These are phyloP conservation scores for Vicia faba DNA, from an alignment of 306 rosid species.

Conservation along the genomic window DNA sequence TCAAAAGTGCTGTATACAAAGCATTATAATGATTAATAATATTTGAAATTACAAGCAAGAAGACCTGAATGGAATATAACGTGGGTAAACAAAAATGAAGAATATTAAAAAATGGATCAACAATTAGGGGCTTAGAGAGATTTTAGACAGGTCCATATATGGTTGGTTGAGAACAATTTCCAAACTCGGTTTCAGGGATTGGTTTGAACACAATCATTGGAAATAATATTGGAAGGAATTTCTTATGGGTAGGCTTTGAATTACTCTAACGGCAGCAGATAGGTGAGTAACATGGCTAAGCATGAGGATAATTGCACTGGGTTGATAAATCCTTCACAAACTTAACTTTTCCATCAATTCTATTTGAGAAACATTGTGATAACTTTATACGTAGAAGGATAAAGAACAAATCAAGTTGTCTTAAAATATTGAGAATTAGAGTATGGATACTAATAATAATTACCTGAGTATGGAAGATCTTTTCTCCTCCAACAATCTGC, in stretches of 20 bases:
- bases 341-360: conserved; percentile 23
- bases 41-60: conserved; percentile 23
- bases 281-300: conserved; percentile 22
- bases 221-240: conserved; percentile 30
- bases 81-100: conserved; percentile 26
- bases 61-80: conserved; percentile 27
- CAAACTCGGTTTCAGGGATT: conserved; percentile 25
- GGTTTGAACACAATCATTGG: conserved; percentile 26
- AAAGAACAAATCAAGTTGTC: conserved; percentile 15
- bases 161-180: conserved; percentile 29
- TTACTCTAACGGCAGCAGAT: conserved; percentile 31
- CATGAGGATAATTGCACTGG: conserved; percentile 12
- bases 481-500: conserved; percentile 93
- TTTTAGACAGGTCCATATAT: conserved; percentile 20
- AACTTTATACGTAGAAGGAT: conserved; percentile 27
- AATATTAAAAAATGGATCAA: conserved; percentile 24
- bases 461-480: conserved; percentile 88
- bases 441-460: conserved; percentile 18
- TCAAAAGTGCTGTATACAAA: conserved; percentile 24
- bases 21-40: conserved; percentile 8
- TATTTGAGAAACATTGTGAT: conserved; percentile 24
- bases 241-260: conserved; percentile 4
- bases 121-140: conserved; percentile 4
- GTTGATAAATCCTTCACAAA: conserved; percentile 20
- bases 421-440: conserved; percentile 32